Conservation (phyloP, 2,329 filamentous ascomycete species). For the Plectosphaerella cucumerina region DNA sequence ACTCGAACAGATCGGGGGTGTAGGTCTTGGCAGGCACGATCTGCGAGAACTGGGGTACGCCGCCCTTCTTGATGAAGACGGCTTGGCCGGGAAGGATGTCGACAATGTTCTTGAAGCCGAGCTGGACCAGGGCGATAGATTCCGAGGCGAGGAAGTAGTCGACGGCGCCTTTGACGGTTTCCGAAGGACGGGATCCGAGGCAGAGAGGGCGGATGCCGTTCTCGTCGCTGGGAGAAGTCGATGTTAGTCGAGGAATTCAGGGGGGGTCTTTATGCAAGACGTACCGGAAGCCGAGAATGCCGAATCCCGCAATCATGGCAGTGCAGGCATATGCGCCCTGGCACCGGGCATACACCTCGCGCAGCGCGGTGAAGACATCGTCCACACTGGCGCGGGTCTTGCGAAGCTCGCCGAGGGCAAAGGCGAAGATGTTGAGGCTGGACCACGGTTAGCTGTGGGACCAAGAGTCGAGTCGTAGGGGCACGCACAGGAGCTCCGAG, state of each 20-base stretch:
- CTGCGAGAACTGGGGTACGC: conserved; percentile 69
- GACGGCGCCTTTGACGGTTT: conserved; percentile 54
- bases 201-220: conserved; percentile 79
- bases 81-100: conserved; percentile 82
- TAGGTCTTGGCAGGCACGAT: conserved; percentile 66
- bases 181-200: conserved; percentile 68
- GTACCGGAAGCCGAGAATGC: conserved; percentile 69
- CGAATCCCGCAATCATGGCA: conserved; percentile 78
- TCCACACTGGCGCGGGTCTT: conserved; percentile 76
- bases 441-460: neutral
- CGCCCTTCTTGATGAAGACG: conserved; percentile 78
- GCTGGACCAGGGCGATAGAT: conserved; percentile 75
- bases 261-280: neutral
- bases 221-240: conserved; percentile 15
- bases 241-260: conserved; percentile 6
- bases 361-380: conserved; percentile 70
- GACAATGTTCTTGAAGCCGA: conserved; percentile 71
- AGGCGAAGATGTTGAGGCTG: conserved; percentile 77
- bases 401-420: conserved; percentile 73
- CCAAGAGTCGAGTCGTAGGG: neutral
- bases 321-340: conserved; percentile 76
- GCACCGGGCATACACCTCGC: conserved; percentile 68
- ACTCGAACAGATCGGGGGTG: conserved; percentile 77
- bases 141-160: conserved; percentile 94
- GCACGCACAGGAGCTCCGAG: conserved; percentile 64